Conservation (phyloP, 495 filamentous ascomycete genomes). For the Neurospora africana region DNA sequence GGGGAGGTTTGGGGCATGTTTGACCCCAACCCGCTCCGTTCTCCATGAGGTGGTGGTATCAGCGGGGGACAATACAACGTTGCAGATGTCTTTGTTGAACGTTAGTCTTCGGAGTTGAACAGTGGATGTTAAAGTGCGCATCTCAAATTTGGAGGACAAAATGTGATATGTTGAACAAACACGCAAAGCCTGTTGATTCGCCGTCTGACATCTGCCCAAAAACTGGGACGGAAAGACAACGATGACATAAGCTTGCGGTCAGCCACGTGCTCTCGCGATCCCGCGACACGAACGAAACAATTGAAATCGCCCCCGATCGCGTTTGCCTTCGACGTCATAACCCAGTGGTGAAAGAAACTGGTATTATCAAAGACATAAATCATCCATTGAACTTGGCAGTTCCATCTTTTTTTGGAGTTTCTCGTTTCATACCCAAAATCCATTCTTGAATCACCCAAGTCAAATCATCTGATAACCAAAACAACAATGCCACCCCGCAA, state of each 20-base stretch:
- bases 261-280: constrained; percentile 11
- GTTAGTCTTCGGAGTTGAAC: not conserved
- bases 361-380: not conserved
- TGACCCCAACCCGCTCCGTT: not conserved
- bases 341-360: not conserved
- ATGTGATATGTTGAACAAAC: not conserved
- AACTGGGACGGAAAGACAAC: not conserved
- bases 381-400: not conserved
- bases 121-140: not conserved
- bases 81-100: not conserved
- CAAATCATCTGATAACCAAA: not conserved
- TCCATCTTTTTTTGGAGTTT: not conserved
- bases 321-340: not conserved
- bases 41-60: not conserved
- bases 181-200: not conserved
- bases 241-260: constrained; percentile 2
- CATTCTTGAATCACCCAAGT: not conserved
- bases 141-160: not conserved
- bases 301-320: not conserved
- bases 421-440: not conserved
- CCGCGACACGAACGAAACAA: not conserved
- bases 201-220: not conserved
- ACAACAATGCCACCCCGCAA: constrained; percentile 9
- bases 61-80: not conserved
- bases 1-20: not conserved